Base-by-base conservation (phyloP, 2,329 filamentous ascomycete species). In the Capronia epimyces region DNA sequence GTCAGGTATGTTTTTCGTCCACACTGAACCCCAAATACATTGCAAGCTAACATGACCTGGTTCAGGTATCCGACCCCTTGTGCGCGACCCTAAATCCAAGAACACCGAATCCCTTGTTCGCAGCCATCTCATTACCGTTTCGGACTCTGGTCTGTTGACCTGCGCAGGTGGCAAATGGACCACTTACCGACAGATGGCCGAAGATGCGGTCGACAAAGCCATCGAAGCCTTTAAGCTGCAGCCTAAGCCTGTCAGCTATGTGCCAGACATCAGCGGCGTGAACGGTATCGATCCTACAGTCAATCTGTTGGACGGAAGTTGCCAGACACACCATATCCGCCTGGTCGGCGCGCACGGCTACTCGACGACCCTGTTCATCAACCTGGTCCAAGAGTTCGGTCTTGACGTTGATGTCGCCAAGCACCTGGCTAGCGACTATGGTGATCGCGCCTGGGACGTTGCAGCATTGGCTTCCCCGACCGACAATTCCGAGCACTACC, bases 81-180 rank as follows among this genome's bases (percentile, higher is more conserved):
- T 95, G 52, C 86, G 87, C 64, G 87, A 94, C 63, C 89, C 89
- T 34, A 88, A 89, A 64, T 87, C 87, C 44, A 82, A 82, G 67
- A 91, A 89, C 66, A 93, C 88, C 1, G 84, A 94, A 69, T 89
- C 87, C 21, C 81, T 95, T 18, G 89, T 94, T 46, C 86, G 88
- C 50, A 94, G 89, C 67, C 88, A 94, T 67, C 76, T 95, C 39
- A 80, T 94, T 59, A 84, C 87, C 53, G 78, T 87, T 42, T 91
- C 88, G n/a, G 69, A 78, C 2, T 88, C 86, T 7, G 89, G 89
- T 8, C 77, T 94, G 15, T 71, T 95, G 58, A 95, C 89, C 34
- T 90, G 87, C 63, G 87, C 87, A 22, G 89, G 89, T 60, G 89
- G 89, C 41, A 94, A 95, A 71, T 94, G 89, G 89, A 94, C 89